phyloP scores from a whole-genome alignment of 805 yeast genomes.

The Starmerella scarabaei region DNA sequence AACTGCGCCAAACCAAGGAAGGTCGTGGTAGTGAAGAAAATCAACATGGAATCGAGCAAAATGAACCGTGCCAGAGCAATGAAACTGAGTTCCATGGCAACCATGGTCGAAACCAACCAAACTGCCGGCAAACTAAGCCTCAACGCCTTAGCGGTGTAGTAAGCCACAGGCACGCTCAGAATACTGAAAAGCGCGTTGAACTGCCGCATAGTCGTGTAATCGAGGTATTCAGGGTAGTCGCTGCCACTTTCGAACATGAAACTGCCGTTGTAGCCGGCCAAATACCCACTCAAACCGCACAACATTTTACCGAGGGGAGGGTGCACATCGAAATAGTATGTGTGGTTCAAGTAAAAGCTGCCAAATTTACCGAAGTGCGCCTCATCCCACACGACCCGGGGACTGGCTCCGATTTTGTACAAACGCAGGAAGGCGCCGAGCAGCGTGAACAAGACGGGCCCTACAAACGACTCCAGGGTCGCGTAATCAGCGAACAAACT shows the following conservation, averaged over 20 bases:
- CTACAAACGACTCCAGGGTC: conserved; percentile 32
- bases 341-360: conserved; percentile 58
- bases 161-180: conserved; percentile 69
- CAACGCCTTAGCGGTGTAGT: conserved; percentile 72
- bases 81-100: conserved; percentile 62
- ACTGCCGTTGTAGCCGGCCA: conserved; percentile 81
- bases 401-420: conserved; percentile 57
- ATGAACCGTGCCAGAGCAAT: conserved; percentile 84
- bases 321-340: conserved; percentile 91
- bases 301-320: conserved; percentile 95
- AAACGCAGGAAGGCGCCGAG: conserved; percentile 63
- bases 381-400: conserved; percentile 51
- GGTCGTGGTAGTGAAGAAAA: conserved; percentile 69
- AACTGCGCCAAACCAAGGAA: conserved; percentile 69
- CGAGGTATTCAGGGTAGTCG: conserved; percentile 60
- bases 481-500: conserved; percentile 21
- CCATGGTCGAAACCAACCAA: conserved; percentile 47
- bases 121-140: conserved; percentile 61
- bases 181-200: conserved; percentile 73
- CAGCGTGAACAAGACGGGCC: conserved; percentile 43
- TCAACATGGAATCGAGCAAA: conserved; percentile 78
- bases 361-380: conserved; percentile 41
- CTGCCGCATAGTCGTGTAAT: conserved; percentile 69
- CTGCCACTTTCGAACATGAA: conserved; percentile 87
- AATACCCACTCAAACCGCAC: conserved; percentile 79